A percentile compares a stretch with the other conserved stretches of the same genome.
Evolutionary conservation across 768 basidiomycete genomes (phyloP).

Genomic region (Sporobolomyces pararoseus): DNA sequence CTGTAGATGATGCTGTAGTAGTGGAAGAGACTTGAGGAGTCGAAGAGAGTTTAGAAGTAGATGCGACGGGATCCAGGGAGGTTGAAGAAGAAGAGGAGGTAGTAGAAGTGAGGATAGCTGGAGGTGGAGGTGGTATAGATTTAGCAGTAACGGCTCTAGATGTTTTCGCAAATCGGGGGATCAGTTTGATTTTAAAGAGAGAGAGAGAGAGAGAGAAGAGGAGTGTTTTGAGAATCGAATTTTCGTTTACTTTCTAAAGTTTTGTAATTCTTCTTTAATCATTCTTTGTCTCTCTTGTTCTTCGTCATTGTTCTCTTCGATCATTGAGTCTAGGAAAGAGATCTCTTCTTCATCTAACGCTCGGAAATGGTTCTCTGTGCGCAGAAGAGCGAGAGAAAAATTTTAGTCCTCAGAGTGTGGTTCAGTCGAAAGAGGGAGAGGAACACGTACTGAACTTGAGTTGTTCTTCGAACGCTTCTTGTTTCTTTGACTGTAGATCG

Average conservation of each 20-base stretch:
- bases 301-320: conserved; percentile 46
- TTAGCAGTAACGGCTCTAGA: background rate
- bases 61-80: background rate
- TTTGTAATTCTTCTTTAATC: conserved; percentile 48
- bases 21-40: background rate
- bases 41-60: background rate
- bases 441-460: conserved; percentile 49
- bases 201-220: background rate
- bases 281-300: conserved; percentile 44
- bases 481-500: conserved; percentile 47
- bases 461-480: conserved; percentile 52
- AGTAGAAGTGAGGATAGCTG: background rate
- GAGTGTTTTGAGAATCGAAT: no score
- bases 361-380: conserved; percentile 50
- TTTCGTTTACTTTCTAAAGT: conserved; percentile 46
- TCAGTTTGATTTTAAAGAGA: background rate
- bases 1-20: background rate
- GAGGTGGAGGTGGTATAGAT: background rate
- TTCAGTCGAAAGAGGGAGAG: background rate
- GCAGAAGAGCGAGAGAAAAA: background rate
- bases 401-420: background rate
- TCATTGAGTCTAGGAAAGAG: conserved; percentile 47
- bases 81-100: background rate
- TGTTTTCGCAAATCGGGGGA: background rate
- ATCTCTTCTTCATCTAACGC: conserved; percentile 52